These are phyloP conservation scores for Solanum commersonii DNA, from an alignment of 257 asterid species.

Conservation along the genomic window DNA sequence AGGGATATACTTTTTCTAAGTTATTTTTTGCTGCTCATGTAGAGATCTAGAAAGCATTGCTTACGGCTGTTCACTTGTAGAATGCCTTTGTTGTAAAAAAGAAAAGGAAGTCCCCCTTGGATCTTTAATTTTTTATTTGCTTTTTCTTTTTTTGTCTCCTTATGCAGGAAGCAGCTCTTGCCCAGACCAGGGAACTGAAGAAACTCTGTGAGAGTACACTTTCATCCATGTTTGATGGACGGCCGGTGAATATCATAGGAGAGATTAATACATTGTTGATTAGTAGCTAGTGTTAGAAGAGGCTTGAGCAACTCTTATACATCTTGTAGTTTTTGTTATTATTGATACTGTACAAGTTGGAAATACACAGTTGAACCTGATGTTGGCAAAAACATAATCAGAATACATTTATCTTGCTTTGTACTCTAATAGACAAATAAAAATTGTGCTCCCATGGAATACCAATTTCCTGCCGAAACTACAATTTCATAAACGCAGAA, in stretches of 20 bases:
- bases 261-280: constrained; percentile 66
- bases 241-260: constrained; percentile 82
- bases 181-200: constrained; percentile 68
- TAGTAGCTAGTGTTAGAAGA: constrained; percentile 21
- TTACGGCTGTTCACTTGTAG: not conserved
- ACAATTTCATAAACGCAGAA: not conserved
- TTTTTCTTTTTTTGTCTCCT: not conserved
- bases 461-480: not conserved
- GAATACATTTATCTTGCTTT: not conserved
- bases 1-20: not conserved
- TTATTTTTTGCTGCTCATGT: not conserved
- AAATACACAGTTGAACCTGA: not conserved
- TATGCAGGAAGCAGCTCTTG: constrained; percentile 68
- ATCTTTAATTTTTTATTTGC: not conserved
- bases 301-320: not conserved
- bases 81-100: not conserved
- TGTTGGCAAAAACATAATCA: not conserved
- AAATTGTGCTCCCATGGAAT: not conserved
- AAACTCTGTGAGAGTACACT: constrained; percentile 65
- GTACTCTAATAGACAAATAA: not conserved
- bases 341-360: not conserved
- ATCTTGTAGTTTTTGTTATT: not conserved
- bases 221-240: constrained; percentile 67
- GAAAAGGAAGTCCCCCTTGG: not conserved
- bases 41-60: not conserved